Percentiles rank a stretch among this genome's conserved stretches.
These are phyloP conservation scores for Pseudogymnoascus sp. DNA, from an alignment of 2,329 filamentous ascomycete species.

Conservation along the genomic window DNA sequence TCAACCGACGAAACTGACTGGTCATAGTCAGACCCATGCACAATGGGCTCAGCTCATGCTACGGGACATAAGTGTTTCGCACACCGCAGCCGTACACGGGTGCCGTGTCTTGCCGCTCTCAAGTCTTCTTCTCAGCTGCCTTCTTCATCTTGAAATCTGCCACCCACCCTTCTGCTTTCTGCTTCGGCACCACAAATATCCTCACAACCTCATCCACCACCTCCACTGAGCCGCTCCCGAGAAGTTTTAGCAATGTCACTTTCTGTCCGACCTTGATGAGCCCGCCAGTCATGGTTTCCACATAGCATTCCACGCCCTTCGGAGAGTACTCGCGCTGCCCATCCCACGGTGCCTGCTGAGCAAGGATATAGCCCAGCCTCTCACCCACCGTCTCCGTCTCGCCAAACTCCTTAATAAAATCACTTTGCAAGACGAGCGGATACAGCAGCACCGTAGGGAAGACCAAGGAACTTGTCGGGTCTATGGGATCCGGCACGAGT, in stretches of 20 bases:
- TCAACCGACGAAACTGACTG: neutral
- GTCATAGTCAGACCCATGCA: neutral
- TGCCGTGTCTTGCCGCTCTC: neutral
- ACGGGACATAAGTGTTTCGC: neutral
- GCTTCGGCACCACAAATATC: constrained; percentile 73
- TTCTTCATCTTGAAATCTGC: constrained; percentile 75
- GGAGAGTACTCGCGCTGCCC: constrained; percentile 53
- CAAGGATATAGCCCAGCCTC: constrained; percentile 74
- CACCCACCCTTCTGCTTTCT: constrained; percentile 65
- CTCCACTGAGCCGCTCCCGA: constrained; percentile 71
- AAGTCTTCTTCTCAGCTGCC: constrained; percentile 35
- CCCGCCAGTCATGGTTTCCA: constrained; percentile 73
- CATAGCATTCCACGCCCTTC: constrained; percentile 70
- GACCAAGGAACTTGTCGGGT: constrained; percentile 60
- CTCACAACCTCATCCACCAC: constrained; percentile 78
- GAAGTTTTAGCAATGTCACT: constrained; percentile 63
- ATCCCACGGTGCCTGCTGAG: constrained; percentile 74
- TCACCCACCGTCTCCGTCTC: constrained; percentile 69
- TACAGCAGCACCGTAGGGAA: constrained; percentile 83
- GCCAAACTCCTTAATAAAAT: constrained; percentile 81
- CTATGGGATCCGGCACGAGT: constrained; percentile 63
- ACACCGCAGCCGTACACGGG: neutral
- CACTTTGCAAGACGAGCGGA: constrained; percentile 69
- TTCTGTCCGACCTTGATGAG: constrained; percentile 88
- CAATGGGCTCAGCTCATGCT: neutral